Conservation (phyloP, 352 stramenopile species). For the Pilasporangium apinafurcum region DNA sequence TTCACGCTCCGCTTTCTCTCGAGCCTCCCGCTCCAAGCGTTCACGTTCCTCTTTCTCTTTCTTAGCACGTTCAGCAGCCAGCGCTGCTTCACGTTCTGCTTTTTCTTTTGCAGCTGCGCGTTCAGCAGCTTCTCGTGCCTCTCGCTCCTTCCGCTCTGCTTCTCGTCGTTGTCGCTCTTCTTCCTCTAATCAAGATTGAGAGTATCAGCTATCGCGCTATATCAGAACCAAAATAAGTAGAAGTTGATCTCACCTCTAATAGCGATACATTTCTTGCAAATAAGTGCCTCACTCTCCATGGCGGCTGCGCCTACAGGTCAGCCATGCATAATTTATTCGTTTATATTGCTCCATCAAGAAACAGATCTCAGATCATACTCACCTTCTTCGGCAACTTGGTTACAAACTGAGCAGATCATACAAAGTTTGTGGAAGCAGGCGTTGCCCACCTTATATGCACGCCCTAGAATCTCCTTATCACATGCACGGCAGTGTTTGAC, state of each 20-base stretch:
- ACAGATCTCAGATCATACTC: background rate
- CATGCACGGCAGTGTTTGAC: conserved; percentile 63
- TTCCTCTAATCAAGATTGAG: conserved; percentile 4
- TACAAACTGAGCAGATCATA: conserved; percentile 68
- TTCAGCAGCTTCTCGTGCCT: conserved; percentile 46
- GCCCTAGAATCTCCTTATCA: conserved; percentile 80
- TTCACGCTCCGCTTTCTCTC: conserved; percentile 38
- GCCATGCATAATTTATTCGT: background rate
- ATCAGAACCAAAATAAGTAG: background rate
- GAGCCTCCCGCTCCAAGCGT: conserved; percentile 30
- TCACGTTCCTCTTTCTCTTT: conserved; percentile 43
- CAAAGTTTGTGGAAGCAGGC: conserved; percentile 72
- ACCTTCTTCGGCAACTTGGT: conserved; percentile 66
- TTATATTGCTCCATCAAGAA: background rate
- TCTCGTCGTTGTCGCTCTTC: too few relatives aligned
- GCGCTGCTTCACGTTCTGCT: conserved; percentile 41
- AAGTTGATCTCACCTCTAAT: conserved; percentile 27
- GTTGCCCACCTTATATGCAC: conserved; percentile 60
- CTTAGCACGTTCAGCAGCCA: conserved; percentile 29
- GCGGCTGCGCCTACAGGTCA: conserved; percentile 17
- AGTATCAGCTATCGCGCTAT: too few relatives aligned
- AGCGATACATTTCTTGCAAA: conserved; percentile 47
- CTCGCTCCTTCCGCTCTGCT: conserved; percentile 43
- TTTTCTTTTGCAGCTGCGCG: conserved; percentile 32
- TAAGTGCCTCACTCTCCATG: conserved; percentile 47